Evolutionary conservation across 2,329 filamentous ascomycete species (phyloP).

Genomic region (Elsinoe batatas): DNA sequence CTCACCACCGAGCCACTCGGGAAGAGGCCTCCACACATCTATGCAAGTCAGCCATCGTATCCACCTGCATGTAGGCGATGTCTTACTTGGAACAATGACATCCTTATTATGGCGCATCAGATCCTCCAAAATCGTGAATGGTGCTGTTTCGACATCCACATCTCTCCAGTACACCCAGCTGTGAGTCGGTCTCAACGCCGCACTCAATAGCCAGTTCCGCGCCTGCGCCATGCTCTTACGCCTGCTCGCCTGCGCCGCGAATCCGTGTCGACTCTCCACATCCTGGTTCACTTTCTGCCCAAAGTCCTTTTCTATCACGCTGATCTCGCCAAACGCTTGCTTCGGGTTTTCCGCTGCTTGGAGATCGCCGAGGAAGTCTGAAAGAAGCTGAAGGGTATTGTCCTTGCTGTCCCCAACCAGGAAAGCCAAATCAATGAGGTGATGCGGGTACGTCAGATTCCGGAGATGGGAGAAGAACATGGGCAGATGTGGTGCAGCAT

Average conservation of each 20-base stretch:
- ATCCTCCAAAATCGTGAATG: slow-evolving; percentile 93
- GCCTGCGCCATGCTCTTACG: slow-evolving; percentile 97
- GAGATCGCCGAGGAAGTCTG: slow-evolving; percentile 63
- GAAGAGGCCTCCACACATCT: slow-evolving; percentile 93
- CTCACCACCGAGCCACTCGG: slow-evolving; percentile 96
- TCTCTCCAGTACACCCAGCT: slow-evolving; percentile 99
- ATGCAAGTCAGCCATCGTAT: slow-evolving; percentile 14
- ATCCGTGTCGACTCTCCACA: slow-evolving; percentile 93
- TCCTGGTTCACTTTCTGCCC: slow-evolving; percentile 97
- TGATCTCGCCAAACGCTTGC: slow-evolving; percentile 88
- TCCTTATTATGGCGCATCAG: slow-evolving; percentile 99
- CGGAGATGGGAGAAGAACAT: slow-evolving; percentile 99
- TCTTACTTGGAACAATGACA: slow-evolving; percentile 91
- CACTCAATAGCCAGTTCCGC: slow-evolving; percentile 91
- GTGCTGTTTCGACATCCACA: slow-evolving; percentile 94
- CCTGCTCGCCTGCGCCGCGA: slow-evolving; percentile 85
- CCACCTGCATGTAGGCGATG: slow-evolving; percentile 24
- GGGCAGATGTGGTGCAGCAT: slow-evolving; percentile 79
- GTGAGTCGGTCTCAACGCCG: slow-evolving; percentile 84
- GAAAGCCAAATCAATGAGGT: slow-evolving; percentile 92
- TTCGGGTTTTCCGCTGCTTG: slow-evolving; percentile 71
- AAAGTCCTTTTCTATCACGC: slow-evolving; percentile 97
- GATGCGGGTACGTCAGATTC: slow-evolving; percentile 95
- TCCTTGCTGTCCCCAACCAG: slow-evolving; percentile 97
- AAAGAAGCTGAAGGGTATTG: slow-evolving; percentile 67